phyloP scores from a whole-genome alignment of 148 eudicot genomes.

The Arctostaphylos glauca region DNA sequence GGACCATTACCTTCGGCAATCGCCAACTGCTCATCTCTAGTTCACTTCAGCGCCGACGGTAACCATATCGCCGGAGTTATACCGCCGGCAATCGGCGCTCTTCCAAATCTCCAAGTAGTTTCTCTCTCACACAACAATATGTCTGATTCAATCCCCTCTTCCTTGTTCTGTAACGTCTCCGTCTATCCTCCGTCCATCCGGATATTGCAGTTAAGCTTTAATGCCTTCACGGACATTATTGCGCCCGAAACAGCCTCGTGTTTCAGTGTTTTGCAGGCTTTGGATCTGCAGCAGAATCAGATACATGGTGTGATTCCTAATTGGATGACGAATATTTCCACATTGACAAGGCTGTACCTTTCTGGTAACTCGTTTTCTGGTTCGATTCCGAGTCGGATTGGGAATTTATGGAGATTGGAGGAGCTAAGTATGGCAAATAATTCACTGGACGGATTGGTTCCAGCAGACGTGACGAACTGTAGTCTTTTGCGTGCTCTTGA shows the following conservation, averaged over 20 bases:
- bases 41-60: not conserved
- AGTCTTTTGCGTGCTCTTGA: constrained; percentile 44
- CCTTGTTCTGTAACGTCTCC: constrained; percentile 52
- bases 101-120: constrained; percentile 51
- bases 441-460: constrained; percentile 62
- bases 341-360: constrained; percentile 47
- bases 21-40: not conserved
- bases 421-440: constrained; percentile 62
- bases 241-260: constrained; percentile 28
- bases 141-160: constrained; percentile 53
- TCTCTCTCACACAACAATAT: constrained; percentile 52
- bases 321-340: constrained; percentile 44
- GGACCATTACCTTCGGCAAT: not conserved
- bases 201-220: constrained; percentile 51
- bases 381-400: constrained; percentile 36
- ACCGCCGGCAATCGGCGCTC: constrained; percentile 48
- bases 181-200: constrained; percentile 32
- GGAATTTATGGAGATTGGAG: constrained; percentile 43
- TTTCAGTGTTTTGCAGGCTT: constrained; percentile 37
- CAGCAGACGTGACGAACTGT: constrained; percentile 45
- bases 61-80: constrained; percentile 37
- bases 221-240: constrained; percentile 42
- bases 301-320: constrained; percentile 54
- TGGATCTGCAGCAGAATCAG: constrained; percentile 53
- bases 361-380: constrained; percentile 60